Evolutionary conservation across 345 rosid genomes (phyloP), one percentile per base, ranked within the genome.

Genomic region (Kandelia obovata): DNA sequence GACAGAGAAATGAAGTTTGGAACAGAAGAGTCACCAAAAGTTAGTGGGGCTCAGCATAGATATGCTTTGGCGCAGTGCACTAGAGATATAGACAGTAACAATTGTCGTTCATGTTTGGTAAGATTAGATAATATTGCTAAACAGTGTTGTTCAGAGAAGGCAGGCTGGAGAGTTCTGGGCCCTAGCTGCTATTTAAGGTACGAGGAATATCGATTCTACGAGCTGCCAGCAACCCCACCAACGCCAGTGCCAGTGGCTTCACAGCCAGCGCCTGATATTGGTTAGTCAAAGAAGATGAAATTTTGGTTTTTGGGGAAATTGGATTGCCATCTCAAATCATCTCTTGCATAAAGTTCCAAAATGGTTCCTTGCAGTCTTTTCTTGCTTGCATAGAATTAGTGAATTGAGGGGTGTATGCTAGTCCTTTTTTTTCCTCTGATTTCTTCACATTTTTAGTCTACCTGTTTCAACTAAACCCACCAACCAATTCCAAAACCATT

Each of bases 1-100:
- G 7, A n/a, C 8, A 17, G 28, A 7, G 9, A 51, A 4, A 64
- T 17, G 34, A 59, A 69, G 73, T 79, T 32, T 19, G 68, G 51
- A n/a, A 69, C 64, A 3, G 3, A 53, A 0, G 69, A 72, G 10
- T 68, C 51, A 10, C 49, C n/a, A 13, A 34, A 2, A 1, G 34
- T 21, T 27, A 3, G 34, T 58, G 59, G 62, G 52, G 34, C 58
- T 4, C 39, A 19, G 39, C 21, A 28, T 2, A 58, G 75, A 39
- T 84, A 74, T 65, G 83, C 77, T 7, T 6, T 84, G 69, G 70
- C 7, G 10, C 85, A 81, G 75, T 81, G 85, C 43, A 77, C 60
- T 19, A 77, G 77, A 66, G 85, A 84, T 64, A 28, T 84, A 16
- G 66, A 67, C n/a, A 53, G 72, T 0, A 66, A 55, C 25, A 15